These are phyloP conservation scores for Sechiopsis laciniata DNA, from an alignment of 306 rosid species.

Conservation along the genomic window DNA sequence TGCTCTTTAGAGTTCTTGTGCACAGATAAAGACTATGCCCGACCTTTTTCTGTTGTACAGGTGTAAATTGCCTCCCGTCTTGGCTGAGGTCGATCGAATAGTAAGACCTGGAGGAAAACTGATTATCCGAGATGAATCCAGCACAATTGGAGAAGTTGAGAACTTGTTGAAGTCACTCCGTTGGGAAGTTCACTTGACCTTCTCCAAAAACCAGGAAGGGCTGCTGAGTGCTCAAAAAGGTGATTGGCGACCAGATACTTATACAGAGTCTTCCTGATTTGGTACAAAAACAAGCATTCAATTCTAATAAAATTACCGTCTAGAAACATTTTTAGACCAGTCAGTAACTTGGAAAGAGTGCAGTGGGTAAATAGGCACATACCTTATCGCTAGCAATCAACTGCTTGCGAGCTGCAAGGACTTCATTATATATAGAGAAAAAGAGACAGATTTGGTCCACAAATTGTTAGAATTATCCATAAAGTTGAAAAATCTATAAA, in stretches of 20 bases:
- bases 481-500: neutral
- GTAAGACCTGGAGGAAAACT: conserved; percentile 70
- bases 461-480: conserved; percentile 15
- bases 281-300: conserved; percentile 7
- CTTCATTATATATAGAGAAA: neutral
- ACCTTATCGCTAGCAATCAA: neutral
- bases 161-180: conserved; percentile 66
- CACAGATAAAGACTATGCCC: neutral
- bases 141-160: conserved; percentile 59
- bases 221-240: conserved; percentile 78
- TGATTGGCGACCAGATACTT: conserved; percentile 54
- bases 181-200: conserved; percentile 66
- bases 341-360: conserved; percentile 11
- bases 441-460: neutral
- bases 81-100: conserved; percentile 90
- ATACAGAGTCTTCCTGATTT: conserved; percentile 41
- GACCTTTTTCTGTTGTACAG: conserved; percentile 31
- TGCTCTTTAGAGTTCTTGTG: neutral
- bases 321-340: conserved; percentile 18
- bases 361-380: conserved; percentile 12
- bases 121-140: conserved; percentile 70
- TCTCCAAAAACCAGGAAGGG: conserved; percentile 59
- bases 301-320: conserved; percentile 24
- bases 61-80: conserved; percentile 60
- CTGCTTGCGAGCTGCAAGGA: neutral